These are phyloP conservation scores for barley (Hordeum vulgare) DNA, from an alignment of 176 grass and related monocot genomes.

Conservation along the genomic window MorexV3_pseudomolecules_assembly NC_058524.1:593882468-593882967, in stretches of 20 bases:
- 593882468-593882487: background rate
- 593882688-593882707: slow-evolving; percentile 98
- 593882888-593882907: background rate
- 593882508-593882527: background rate
- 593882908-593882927: background rate
- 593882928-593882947: background rate
- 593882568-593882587: background rate
- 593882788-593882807: slow-evolving; percentile 10
- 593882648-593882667: slow-evolving; percentile 79
- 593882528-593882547: background rate
- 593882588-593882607: background rate
- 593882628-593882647: slow-evolving; percentile 73
- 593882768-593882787: background rate
- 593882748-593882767: background rate
- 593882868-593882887: background rate
- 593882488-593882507: background rate
- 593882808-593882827: slow-evolving; percentile 93
- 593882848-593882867: slow-evolving; percentile 92
- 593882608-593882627: slow-evolving; percentile 53
- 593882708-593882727: slow-evolving; percentile 96
- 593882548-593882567: background rate
- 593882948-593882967: background rate
- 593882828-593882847: slow-evolving; percentile 81
- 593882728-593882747: slow-evolving; percentile 33
- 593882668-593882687: slow-evolving; percentile 80